phyloP scores from a whole-genome alignment of 805 yeast genomes.

The Brettanomyces sp. region DNA sequence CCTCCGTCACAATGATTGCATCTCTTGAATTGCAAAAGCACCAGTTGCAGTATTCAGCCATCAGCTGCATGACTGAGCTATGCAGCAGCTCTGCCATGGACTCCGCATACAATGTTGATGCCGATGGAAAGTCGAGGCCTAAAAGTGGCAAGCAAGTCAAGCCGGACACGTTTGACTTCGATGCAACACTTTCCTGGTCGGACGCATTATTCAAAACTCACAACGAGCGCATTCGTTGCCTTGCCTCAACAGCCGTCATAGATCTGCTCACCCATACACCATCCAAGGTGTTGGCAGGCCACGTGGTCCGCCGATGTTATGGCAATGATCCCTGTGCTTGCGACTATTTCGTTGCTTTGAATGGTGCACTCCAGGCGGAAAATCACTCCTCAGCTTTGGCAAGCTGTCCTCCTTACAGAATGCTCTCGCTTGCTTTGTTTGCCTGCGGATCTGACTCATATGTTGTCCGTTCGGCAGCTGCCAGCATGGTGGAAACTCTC shows the following conservation, averaged over 20 bases:
- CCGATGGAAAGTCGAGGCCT: not conserved
- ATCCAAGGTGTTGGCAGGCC: constrained; percentile 39
- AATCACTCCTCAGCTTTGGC: constrained; percentile 23
- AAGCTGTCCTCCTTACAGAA: constrained; percentile 42
- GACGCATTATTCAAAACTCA: constrained; percentile 55
- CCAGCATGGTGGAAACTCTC: constrained; percentile 54
- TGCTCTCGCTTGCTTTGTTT: constrained; percentile 66
- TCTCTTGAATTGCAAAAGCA: constrained; percentile 73
- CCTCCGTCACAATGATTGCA: constrained; percentile 48
- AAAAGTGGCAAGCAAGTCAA: not conserved
- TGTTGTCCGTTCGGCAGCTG: constrained; percentile 64
- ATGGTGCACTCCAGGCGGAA: constrained; percentile 49
- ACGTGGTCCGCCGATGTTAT: constrained; percentile 63
- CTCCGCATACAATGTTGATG: not conserved
- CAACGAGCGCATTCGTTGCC: constrained; percentile 44
- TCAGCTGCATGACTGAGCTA: constrained; percentile 77
- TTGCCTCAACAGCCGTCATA: constrained; percentile 64
- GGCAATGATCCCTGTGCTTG: constrained; percentile 47
- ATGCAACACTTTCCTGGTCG: constrained; percentile 71
- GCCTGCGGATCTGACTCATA: constrained; percentile 67
- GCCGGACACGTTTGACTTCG: constrained; percentile 56
- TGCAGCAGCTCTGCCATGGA: constrained; percentile 66
- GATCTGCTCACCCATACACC: constrained; percentile 52
- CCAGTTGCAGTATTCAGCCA: constrained; percentile 58
- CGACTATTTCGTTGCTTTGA: constrained; percentile 63